Base-by-base conservation (phyloP, 768 basidiomycete genomes). In the Phanerochaete sordida region DNA sequence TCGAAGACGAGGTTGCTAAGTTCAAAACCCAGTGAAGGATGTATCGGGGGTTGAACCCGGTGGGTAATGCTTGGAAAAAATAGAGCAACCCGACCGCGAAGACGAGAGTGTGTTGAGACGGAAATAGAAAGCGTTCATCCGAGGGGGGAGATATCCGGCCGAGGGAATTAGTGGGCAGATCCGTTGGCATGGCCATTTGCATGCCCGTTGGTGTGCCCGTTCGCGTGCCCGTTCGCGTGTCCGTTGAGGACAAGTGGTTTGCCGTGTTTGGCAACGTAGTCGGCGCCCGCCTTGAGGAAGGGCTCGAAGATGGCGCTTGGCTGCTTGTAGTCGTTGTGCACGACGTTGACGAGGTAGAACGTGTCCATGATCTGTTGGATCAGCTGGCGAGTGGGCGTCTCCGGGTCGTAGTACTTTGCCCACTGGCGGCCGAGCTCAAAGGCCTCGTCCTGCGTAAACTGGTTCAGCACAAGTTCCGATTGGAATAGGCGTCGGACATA, bases 251-350 rank as follows among this genome's bases (percentile, higher is more conserved):
- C 51, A 37, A 43, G 81, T 11, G 39, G 19, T 79, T 63, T 84
- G 83, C 78, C 74, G 50, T 67, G 59, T 50, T 56, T 48, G n/a
- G 70, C 63, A 15, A 75, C 71, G 61, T 83, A 84, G 70, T 89
- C 84, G 44, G 81, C 83, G 35, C 87, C 89, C 13, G 87, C 88
- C 71, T 86, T 84, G 74, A 84, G 78, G 81, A 98, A 96, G 2
- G 93, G 91, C 66, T 79, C 78, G 72, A 95, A 98, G 74, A 98
- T 95, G 23, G 88, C 88, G 50, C 89, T 79, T 1, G 86, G 73
- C 68, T 90, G 82, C 74, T 91, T 90, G 84, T 93, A 98, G 72
- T 96, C 89, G 76, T 97, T 97, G 74, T 97, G 94, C 27, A 98
- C 95, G 65, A 98, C 89, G 73, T 97, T 97, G 65, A 97, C 93